Percentiles rank a stretch among this genome's conserved stretches.
Conservation (phyloP, 352 stramenopile species). For the Aphanomyces astaci region DNA sequence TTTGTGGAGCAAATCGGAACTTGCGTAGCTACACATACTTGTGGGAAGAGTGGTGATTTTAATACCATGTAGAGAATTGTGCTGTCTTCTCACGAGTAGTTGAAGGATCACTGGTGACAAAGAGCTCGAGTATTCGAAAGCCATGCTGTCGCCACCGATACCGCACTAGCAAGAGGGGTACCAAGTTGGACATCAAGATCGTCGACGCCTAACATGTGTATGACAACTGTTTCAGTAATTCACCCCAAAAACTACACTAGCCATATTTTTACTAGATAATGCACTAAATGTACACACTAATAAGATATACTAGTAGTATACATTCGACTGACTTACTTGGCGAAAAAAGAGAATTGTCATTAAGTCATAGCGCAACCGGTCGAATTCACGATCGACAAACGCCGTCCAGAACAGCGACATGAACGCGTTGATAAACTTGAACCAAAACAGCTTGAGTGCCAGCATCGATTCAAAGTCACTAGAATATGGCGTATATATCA, state of each 20-base stretch:
- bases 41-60: too few species aligned
- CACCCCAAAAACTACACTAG: too few species aligned
- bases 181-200: slow-evolving; percentile 26
- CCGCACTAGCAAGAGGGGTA: slow-evolving; percentile 45
- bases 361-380: slow-evolving; percentile 49
- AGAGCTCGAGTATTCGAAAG: slow-evolving; percentile 26
- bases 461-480: slow-evolving; percentile 56
- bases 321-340: slow-evolving; percentile 33
- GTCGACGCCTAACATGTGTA: not conserved
- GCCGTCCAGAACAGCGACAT: slow-evolving; percentile 73
- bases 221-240: too few species aligned
- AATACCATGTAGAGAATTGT: not conserved
- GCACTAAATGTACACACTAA: too few species aligned
- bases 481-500: too few species aligned
- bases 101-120: too few species aligned
- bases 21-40: not conserved
- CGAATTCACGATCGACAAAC: slow-evolving; percentile 50
- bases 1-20: not conserved
- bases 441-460: slow-evolving; percentile 66
- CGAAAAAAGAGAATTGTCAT: slow-evolving; percentile 62
- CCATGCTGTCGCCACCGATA: slow-evolving; percentile 37
- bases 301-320: slow-evolving; percentile 37
- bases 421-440: slow-evolving; percentile 80
- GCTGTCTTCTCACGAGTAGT: too few species aligned
- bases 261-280: too few species aligned